phyloP scores from a whole-genome alignment of 768 basidiomycete species.

The Hysterangium stoloniferum region DNA sequence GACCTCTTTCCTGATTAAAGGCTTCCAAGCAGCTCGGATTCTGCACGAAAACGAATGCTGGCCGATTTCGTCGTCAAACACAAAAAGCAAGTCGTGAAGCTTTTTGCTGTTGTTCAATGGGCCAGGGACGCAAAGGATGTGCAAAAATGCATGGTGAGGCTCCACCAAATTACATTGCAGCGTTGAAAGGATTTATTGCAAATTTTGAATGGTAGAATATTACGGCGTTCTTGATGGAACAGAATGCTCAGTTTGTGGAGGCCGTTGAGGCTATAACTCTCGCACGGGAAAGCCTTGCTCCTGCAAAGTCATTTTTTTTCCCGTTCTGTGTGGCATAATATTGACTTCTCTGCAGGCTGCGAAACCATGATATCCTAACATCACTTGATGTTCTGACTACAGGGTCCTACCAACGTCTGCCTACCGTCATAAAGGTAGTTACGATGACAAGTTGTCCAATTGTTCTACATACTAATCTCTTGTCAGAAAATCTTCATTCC shows the following conservation, averaged over 20 bases:
- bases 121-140: conserved; percentile 74
- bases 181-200: neutral
- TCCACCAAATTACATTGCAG: neutral
- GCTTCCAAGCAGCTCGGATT: conserved; percentile 78
- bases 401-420: conserved; percentile 80
- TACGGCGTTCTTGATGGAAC: conserved; percentile 76
- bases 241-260: conserved; percentile 77
- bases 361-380: conserved; percentile 90
- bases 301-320: conserved; percentile 53
- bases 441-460: neutral
- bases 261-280: conserved; percentile 55
- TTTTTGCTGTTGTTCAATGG: conserved; percentile 86
- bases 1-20: conserved; percentile 25
- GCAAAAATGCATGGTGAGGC: conserved; percentile 75
- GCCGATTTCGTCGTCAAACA: conserved; percentile 89
- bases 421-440: conserved; percentile 70
- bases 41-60: conserved; percentile 67
- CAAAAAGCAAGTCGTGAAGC: conserved; percentile 83
- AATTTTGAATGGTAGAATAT: conserved; percentile 51
- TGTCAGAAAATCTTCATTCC: conserved; percentile 64
- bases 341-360: conserved; percentile 42
- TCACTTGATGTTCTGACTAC: conserved; percentile 84
- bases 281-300: conserved; percentile 62
- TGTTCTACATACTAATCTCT: conserved; percentile 13
- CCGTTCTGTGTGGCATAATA: too few relatives aligned